Evolutionary conservation across 2,329 filamentous ascomycete genomes (phyloP).

Genomic region (Alternaria ventricosa): DNA sequence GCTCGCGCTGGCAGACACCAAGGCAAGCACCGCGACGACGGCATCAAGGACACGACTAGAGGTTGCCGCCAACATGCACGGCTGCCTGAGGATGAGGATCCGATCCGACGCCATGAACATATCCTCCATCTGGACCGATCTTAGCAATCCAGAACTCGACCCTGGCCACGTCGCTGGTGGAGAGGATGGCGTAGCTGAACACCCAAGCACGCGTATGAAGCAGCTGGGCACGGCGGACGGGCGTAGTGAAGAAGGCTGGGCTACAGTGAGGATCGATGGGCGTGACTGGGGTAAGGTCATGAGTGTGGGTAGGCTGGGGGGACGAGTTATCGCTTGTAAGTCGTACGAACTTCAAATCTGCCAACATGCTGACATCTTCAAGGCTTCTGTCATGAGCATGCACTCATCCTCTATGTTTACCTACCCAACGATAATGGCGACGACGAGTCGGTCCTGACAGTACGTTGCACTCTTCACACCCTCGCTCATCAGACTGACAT

Average conservation of each 20-base stretch:
- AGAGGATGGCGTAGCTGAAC: constrained; percentile 71
- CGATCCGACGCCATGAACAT: constrained; percentile 85
- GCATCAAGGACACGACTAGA: constrained; percentile 68
- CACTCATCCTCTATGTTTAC: constrained; percentile 83
- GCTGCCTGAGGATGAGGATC: constrained; percentile 79
- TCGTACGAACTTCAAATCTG: not conserved
- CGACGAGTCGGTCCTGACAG: constrained; percentile 78
- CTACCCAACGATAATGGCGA: constrained; percentile 72
- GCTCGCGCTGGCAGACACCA: constrained; percentile 59
- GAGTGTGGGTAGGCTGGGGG: constrained; percentile 87
- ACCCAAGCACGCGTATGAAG: constrained; percentile 81
- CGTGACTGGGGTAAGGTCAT: constrained; percentile 95
- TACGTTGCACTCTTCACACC: constrained; percentile 47
- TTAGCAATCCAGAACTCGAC: constrained; percentile 88
- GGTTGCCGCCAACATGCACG: constrained; percentile 93
- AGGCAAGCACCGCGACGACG: constrained; percentile 45
- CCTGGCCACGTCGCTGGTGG: constrained; percentile 73
- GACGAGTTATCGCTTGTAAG: constrained; percentile 88
- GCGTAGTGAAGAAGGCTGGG: constrained; percentile 82
- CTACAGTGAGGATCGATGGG: constrained; percentile 87
- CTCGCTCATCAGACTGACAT: constrained; percentile 22
- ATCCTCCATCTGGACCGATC: constrained; percentile 81
- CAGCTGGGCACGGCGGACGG: constrained; percentile 61
- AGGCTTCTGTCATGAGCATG: constrained; percentile 78
- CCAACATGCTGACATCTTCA: constrained; percentile 19